A percentile compares a stretch with the other conserved stretches of the same genome.
Evolutionary conservation across 148 eudicot species (phyloP).

Genomic region (Heliosperma pusillum): DNA sequence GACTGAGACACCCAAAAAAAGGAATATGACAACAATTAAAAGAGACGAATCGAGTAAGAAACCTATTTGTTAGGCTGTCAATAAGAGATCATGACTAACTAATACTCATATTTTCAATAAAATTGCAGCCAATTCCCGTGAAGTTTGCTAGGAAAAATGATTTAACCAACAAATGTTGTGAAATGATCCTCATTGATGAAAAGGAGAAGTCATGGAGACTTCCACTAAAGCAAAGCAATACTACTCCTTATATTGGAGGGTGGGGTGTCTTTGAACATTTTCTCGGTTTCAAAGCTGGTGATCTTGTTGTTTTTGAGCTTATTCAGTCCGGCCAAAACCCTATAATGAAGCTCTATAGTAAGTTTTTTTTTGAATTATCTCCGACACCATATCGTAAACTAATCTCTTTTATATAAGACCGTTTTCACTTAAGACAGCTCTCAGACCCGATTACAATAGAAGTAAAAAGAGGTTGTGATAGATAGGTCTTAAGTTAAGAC

Average conservation of each 20-base stretch:
- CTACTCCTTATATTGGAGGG: background rate
- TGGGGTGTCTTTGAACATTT: background rate
- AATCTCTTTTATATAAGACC: too few relatives aligned
- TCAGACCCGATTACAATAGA: too few relatives aligned
- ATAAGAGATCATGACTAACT: too few relatives aligned
- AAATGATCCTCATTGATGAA: background rate
- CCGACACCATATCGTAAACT: too few relatives aligned
- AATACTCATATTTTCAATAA: too few relatives aligned
- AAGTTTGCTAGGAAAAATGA: conserved; percentile 13
- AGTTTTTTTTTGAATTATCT: background rate
- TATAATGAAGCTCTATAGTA: background rate
- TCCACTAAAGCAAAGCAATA: background rate
- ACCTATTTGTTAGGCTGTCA: too few relatives aligned
- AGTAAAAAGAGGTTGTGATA: too few relatives aligned
- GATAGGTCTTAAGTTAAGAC: too few relatives aligned
- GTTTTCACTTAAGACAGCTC: too few relatives aligned
- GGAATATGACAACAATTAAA: too few relatives aligned
- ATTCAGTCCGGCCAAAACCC: conserved; percentile 9
- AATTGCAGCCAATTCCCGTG: conserved; percentile 4
- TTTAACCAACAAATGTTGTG: background rate
- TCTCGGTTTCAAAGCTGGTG: conserved; percentile 6
- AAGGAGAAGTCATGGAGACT: background rate
- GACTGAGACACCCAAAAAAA: too few relatives aligned
- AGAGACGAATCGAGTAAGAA: too few relatives aligned
- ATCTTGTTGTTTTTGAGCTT: conserved; percentile 20